A percentile compares a stretch with the other conserved stretches of the same genome.
Evolutionary conservation across 2,329 filamentous ascomycete genomes (phyloP).

Genomic region (Fusarium sp.): DNA sequence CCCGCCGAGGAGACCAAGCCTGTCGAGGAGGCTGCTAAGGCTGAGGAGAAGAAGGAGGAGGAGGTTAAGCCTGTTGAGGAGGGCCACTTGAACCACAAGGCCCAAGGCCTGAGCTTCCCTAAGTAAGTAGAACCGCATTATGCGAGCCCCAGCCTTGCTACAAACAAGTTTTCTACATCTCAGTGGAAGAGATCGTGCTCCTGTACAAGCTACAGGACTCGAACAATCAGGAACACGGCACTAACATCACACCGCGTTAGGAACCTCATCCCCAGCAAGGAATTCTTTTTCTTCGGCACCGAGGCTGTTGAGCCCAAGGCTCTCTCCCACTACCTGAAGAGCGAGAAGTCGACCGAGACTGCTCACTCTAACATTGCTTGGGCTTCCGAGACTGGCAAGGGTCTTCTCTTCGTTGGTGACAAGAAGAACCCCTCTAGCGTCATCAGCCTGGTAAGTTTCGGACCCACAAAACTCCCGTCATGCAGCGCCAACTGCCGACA

Average conservation of each 20-base stretch:
- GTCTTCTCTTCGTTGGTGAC: constrained; percentile 90
- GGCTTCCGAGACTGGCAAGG: constrained; percentile 94
- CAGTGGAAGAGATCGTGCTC: background rate
- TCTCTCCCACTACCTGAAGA: constrained; percentile 80
- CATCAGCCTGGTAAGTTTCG: constrained; percentile 80
- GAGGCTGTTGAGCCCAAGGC: constrained; percentile 79
- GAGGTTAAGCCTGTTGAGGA: constrained; percentile 79
- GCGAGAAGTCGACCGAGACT: constrained; percentile 81
- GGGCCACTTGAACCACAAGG: constrained; percentile 90
- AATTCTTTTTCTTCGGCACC: constrained; percentile 87
- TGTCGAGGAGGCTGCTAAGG: constrained; percentile 52
- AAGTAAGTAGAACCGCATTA: constrained; percentile 71
- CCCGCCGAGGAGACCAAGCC: constrained; percentile 56
- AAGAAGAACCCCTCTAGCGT: constrained; percentile 83
- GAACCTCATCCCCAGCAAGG: constrained; percentile 90
- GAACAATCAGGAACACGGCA: background rate
- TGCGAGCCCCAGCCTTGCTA: background rate
- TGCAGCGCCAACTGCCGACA: constrained; percentile 32
- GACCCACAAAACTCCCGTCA: constrained; percentile 23
- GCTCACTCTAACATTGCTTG: constrained; percentile 86
- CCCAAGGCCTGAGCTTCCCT: constrained; percentile 79
- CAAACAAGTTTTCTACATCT: background rate
- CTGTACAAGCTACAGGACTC: background rate
- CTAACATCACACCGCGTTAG: constrained; percentile 55
- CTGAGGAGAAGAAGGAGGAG: constrained; percentile 59